phyloP scores from a whole-genome alignment of 2,329 filamentous ascomycete genomes.

The Aspergillus sp. region DNA sequence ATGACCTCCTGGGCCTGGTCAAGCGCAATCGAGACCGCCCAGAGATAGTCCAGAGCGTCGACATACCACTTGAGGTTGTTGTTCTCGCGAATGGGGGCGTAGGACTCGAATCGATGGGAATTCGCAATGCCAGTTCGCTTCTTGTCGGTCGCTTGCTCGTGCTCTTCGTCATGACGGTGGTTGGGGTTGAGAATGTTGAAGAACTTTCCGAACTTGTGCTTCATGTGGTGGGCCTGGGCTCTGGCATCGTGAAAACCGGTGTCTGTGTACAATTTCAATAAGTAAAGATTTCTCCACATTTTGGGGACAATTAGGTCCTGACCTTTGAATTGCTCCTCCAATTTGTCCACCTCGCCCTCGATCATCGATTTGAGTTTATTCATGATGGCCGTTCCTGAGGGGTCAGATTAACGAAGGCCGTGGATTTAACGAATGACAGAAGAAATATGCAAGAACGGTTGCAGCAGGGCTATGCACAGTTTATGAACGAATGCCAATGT shows the following conservation, averaged over 20 bases:
- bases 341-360: slow-evolving; percentile 11
- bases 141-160: slow-evolving; percentile 74
- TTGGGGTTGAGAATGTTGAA: slow-evolving; percentile 70
- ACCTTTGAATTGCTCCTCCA: slow-evolving; percentile 25
- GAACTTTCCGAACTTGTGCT: slow-evolving; percentile 59
- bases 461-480: too few species aligned
- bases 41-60: slow-evolving; percentile 91
- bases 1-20: slow-evolving; percentile 87
- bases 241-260: slow-evolving; percentile 36
- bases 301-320: not conserved
- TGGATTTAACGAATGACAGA: not conserved
- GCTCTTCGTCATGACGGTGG: slow-evolving; percentile 88
- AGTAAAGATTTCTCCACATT: not conserved
- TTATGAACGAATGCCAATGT: not conserved
- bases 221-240: slow-evolving; percentile 51
- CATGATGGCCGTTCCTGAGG: slow-evolving; percentile 12
- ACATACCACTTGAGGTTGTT: slow-evolving; percentile 97
- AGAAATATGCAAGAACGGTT: not conserved
- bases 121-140: slow-evolving; percentile 69
- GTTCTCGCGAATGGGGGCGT: slow-evolving; percentile 75
- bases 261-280: slow-evolving; percentile 15
- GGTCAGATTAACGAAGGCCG: not conserved
- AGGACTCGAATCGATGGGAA: slow-evolving; percentile 78
- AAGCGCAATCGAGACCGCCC: slow-evolving; percentile 84
- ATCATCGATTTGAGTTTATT: slow-evolving; percentile 20